Evolutionary conservation across 805 yeast genomes (phyloP), one percentile per base, ranked within the genome.

Genomic region (Jamesozyma lodderae): DNA sequence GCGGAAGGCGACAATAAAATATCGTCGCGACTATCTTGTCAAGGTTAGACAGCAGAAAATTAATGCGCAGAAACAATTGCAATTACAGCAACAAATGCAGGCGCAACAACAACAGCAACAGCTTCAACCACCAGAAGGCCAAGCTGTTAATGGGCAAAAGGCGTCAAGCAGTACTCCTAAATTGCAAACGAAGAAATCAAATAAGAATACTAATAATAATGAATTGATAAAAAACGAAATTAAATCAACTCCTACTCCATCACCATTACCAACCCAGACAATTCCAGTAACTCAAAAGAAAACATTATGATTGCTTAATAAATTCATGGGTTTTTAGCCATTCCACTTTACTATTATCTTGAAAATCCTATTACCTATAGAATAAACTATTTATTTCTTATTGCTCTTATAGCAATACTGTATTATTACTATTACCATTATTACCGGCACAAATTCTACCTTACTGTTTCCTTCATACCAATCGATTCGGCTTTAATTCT

Each of bases 1-100:
- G 45, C 67, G 85, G 49, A 86, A 87, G 54, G 81, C 88, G 16
- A 77, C 62, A 16, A 41, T 83, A 39, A 71, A 76, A 52, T 77
- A 78, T 60, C 70, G 92, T 48, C 77, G 79, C 61, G 87, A 75
- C 60, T 63, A 59, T 34, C 52, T 58, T 23, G 49, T 53, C 17
- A 59, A 52, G 33, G 59, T 63, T 35, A 63, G 59, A 41, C 59
- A 57, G 35, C 59, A 59, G 37, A 64, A 60, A 33, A 21, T 44
- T 14, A 44, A 43, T 6, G 41, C 46, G 14, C 54, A 56, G 33
- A 50, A 55, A 30, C 55, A 48, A 28, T 35, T 42, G 26, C 41
- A 48, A 20, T 40, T 39, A 21, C 52, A 42, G 16, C 41, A 37
- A 35, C 42, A 40, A 20, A 46, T 41, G 28, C 44, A 45, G 24